Evolutionary conservation across 176 grass and related monocot species (phyloP).

Genomic region (Zoysia japonica): DNA sequence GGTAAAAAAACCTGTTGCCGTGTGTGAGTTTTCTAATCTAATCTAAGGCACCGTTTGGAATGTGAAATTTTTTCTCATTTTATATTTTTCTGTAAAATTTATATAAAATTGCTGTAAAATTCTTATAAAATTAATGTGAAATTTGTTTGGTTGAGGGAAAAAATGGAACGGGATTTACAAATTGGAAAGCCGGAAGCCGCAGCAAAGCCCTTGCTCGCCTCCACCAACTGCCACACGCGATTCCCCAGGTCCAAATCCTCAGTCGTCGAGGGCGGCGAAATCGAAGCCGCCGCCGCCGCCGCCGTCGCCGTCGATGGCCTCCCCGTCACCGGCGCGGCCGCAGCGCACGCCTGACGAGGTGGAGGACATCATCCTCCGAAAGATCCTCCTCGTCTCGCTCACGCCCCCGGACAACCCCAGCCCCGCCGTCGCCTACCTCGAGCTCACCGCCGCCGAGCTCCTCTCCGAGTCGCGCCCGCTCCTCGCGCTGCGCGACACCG

Average conservation of each 20-base stretch:
- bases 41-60: no score
- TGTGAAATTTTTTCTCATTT: no score
- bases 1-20: no score
- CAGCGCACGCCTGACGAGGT: conserved; percentile 84
- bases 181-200: not conserved
- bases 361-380: conserved; percentile 96
- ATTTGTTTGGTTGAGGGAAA: no score
- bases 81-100: no score
- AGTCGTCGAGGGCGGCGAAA: not conserved
- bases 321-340: conserved; percentile 50
- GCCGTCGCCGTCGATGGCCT: conserved; percentile 45
- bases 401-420: conserved; percentile 35
- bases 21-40: no score
- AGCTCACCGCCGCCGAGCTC: conserved; percentile 91
- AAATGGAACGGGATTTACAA: no score
- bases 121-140: no score
- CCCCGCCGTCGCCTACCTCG: conserved; percentile 69
- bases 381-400: conserved; percentile 95
- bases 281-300: conserved; percentile 12
- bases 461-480: conserved; percentile 86
- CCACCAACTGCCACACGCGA: not conserved
- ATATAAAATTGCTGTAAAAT: no score
- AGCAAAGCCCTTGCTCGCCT: conserved; percentile 6
- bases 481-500: conserved; percentile 53
- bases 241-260: not conserved